Percentiles rank a stretch among this genome's conserved stretches.
Conservation (phyloP, 1,284 basidiomycete species). For the Heliocybe sulcata region DNA sequence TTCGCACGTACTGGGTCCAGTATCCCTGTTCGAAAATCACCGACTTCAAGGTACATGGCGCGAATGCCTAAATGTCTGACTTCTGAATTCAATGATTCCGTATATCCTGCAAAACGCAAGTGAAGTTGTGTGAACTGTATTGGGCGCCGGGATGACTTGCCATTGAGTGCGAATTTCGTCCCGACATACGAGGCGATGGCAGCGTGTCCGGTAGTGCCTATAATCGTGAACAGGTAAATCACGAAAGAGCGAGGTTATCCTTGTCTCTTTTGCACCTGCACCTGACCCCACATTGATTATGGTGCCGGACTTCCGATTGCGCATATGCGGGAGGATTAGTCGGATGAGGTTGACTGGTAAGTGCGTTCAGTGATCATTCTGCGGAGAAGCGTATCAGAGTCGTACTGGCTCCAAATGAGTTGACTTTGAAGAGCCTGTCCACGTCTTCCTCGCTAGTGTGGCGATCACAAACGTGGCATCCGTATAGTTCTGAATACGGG, state of each 20-base stretch:
- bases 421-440: not conserved
- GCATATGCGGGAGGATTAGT: slow-evolving; percentile 24
- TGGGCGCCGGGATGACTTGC: not conserved
- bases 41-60: not conserved
- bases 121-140: not conserved
- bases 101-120: not conserved
- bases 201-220: not conserved
- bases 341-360: slow-evolving; percentile 25
- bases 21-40: not conserved
- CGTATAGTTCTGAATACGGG: too few species aligned
- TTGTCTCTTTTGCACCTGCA: slow-evolving; percentile 11
- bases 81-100: not conserved
- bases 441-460: not conserved
- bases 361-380: slow-evolving; percentile 10
- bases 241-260: too few species aligned
- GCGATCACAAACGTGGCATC: too few species aligned
- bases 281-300: slow-evolving; percentile 27
- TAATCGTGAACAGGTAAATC: not conserved
- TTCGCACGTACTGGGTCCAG: not conserved
- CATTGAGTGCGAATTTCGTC: not conserved
- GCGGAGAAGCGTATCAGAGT: not conserved
- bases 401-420: not conserved
- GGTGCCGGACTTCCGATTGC: slow-evolving; percentile 20
- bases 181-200: not conserved
- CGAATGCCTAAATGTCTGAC: not conserved